A percentile compares a stretch with the other conserved stretches of the same genome.
phyloP scores from a whole-genome alignment of 2,329 filamentous ascomycete species.

The Davidsoniella neocaledoniae region DNA sequence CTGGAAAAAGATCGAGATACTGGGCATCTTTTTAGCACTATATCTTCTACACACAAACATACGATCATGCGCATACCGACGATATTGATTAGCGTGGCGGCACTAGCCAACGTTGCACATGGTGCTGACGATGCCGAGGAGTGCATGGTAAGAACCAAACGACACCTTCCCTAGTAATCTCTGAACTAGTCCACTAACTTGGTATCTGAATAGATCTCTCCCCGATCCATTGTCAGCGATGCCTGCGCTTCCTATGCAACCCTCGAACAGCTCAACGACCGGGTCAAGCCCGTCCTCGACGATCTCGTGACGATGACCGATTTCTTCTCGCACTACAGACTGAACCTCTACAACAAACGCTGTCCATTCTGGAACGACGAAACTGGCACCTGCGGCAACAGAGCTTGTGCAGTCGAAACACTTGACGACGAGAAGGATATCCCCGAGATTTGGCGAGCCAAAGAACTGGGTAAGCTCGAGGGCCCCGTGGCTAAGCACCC shows the following conservation, averaged over 20 bases:
- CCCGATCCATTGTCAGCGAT: constrained; percentile 76
- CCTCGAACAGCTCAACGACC: constrained; percentile 67
- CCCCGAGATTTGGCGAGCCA: constrained; percentile 75
- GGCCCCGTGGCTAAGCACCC: constrained; percentile 86
- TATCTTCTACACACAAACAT: too few relatives aligned
- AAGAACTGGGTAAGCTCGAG: constrained; percentile 80
- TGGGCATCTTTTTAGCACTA: too few relatives aligned
- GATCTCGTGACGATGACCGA: constrained; percentile 77
- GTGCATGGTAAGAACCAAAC: constrained; percentile 5
- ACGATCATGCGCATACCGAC: too few relatives aligned
- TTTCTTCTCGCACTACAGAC: constrained; percentile 93
- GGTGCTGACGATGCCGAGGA: not conserved
- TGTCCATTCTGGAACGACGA: constrained; percentile 96
- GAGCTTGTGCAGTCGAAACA: constrained; percentile 88
- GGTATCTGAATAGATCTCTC: constrained; percentile 51
- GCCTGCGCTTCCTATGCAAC: constrained; percentile 88
- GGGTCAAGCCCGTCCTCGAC: constrained; percentile 59
- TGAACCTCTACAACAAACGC: constrained; percentile 85
- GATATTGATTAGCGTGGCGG: not conserved
- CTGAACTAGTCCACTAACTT: constrained; percentile 17
- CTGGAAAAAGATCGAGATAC: too few relatives aligned
- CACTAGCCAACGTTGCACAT: constrained; percentile 1
- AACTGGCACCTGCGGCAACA: constrained; percentile 88
- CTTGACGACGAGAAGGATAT: constrained; percentile 92
- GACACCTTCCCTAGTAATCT: constrained; percentile 5